Base-by-base conservation (phyloP, 192 early-diverging fungal species). In the Dissophora ornata region DNA sequence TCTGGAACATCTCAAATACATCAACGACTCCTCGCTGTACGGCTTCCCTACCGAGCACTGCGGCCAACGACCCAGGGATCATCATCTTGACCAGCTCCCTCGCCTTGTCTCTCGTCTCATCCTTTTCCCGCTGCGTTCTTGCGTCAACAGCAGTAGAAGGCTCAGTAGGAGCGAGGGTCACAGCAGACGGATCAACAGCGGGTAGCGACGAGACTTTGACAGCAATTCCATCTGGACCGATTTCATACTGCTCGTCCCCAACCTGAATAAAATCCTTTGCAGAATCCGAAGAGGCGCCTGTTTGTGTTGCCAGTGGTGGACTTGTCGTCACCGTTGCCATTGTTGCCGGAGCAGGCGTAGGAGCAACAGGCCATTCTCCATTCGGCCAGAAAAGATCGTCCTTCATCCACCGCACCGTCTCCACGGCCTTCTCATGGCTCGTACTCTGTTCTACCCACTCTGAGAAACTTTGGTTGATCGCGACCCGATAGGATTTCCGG, bases 1-100 rank as follows among this genome's bases (percentile, higher is more conserved):
- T 67, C 52, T 77, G 73, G 49, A 77, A 57, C 64, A 77, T 67
- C 36, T 77, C 73, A 67, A 77, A 77, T 0, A 77, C 73, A 26
- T 77, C 73, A 0, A 67, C 45, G 51, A 77, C 24, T 10, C 73
- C 73, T 1, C 73, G 49, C 19, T 53, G 51, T 1, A 77, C 73
- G 11, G 73, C 64, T 34, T 77, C 73, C 16, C 33, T 53, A 13
- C 73, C 73, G 1, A 77, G 46, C 2, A 77, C 73, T 0, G 73
- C 62, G 0, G 66, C 64, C 42, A 77, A 26, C 1, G 73, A 77
- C 1, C 57, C 64, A 0, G 73, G 73, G 0, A 77, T 24, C 73
- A 77, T 77, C 44, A 62, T 67, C 40, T 77, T 77, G 36, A 77
- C 58, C 57, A 77, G 24, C 16, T 67, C 73, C n/a, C 73, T 50